A percentile compares a stretch with the other conserved stretches of the same genome.
phyloP scores from a whole-genome alignment of 805 yeast species.

The Diddensiella santjacobensis region DNA sequence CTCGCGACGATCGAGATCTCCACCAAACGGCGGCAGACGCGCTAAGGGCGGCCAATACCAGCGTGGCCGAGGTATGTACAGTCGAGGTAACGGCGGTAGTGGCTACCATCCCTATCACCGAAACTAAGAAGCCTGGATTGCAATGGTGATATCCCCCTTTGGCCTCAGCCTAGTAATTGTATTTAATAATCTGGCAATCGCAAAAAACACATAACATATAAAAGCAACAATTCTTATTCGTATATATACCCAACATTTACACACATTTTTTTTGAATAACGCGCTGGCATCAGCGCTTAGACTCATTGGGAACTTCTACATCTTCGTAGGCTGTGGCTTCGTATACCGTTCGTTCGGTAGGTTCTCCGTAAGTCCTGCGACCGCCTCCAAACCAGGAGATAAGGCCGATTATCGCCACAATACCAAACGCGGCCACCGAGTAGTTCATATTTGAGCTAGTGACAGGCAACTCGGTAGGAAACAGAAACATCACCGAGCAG shows the following conservation, averaged over 20 bases:
- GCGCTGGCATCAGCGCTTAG: too few relatives aligned
- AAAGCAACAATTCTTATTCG: too few relatives aligned
- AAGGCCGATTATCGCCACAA: constrained; percentile 7
- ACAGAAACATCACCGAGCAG: constrained; percentile 27
- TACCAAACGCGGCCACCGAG: constrained; percentile 22
- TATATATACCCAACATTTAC: too few relatives aligned
- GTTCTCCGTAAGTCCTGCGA: constrained; percentile 6
- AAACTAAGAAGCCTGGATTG: too few relatives aligned
- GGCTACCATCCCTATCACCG: constrained; percentile 15
- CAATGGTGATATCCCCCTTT: too few relatives aligned
- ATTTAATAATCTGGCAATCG: too few relatives aligned
- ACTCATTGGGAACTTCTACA: too few relatives aligned
- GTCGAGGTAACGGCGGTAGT: constrained; percentile 11
- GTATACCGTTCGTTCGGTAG: background rate
- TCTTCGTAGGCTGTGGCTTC: background rate
- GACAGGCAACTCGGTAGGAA: constrained; percentile 30
- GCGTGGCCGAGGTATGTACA: constrained; percentile 10
- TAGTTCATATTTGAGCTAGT: constrained; percentile 28
- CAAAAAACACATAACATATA: too few relatives aligned
- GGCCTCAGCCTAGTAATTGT: too few relatives aligned
- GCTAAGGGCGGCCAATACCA: constrained; percentile 2
- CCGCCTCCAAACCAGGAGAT: constrained; percentile 14
- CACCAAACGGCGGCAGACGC: constrained; percentile 7
- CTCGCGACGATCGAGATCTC: constrained; percentile 14
- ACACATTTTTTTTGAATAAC: too few relatives aligned